These are phyloP conservation scores for Rosellinia necatrix DNA, from an alignment of 2,329 filamentous ascomycete genomes.

Conservation along the genomic window DNA sequence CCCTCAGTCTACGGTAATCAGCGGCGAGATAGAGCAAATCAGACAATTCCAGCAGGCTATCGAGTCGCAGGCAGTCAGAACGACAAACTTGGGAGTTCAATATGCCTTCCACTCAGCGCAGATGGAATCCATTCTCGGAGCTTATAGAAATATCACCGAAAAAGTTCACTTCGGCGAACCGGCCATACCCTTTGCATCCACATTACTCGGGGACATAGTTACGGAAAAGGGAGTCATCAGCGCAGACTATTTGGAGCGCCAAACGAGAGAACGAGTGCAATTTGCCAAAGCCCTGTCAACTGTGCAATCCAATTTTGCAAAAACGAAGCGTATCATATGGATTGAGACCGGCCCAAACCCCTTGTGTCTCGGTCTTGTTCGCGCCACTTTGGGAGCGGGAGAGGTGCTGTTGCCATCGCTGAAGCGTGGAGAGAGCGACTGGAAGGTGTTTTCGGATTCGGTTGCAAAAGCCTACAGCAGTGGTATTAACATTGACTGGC, in stretches of 20 bases:
- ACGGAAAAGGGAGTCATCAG: not conserved
- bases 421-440: not conserved
- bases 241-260: slow-evolving; percentile 5
- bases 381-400: not conserved
- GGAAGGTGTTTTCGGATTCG: not conserved
- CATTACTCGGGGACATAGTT: slow-evolving; percentile 1
- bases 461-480: not conserved
- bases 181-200: not conserved
- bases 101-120: slow-evolving; percentile 21
- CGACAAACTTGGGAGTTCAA: not conserved
- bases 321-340: slow-evolving; percentile 1
- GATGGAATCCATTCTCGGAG: slow-evolving; percentile 12
- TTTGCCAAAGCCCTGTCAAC: not conserved
- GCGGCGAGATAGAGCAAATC: slow-evolving; percentile 2
- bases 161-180: not conserved
- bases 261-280: slow-evolving; percentile 8
- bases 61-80: not conserved
- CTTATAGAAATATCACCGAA: not conserved
- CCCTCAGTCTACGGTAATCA: slow-evolving; percentile 8
- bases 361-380: not conserved
- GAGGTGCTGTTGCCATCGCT: not conserved
- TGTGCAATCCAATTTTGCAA: not conserved
- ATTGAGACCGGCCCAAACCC: slow-evolving; percentile 10
- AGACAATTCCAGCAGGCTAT: not conserved
- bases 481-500: slow-evolving; percentile 27